phyloP scores from a whole-genome alignment of 2,329 filamentous ascomycete species.

The Didymella sp. region DNA sequence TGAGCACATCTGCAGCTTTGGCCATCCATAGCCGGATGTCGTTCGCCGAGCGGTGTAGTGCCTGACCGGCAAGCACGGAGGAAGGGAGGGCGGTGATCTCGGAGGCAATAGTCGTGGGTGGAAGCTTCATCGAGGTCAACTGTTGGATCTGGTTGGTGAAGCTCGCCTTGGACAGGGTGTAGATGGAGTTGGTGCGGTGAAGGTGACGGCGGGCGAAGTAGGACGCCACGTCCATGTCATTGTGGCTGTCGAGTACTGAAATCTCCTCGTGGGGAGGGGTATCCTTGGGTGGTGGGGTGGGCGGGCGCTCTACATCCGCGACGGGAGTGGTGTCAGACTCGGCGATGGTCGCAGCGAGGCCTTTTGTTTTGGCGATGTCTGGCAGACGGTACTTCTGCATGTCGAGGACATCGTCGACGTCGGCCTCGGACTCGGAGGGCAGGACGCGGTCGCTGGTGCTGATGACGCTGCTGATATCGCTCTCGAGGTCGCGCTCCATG shows the following conservation, averaged over 20 bases:
- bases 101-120: slow-evolving; percentile 82
- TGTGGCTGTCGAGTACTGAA: slow-evolving; percentile 44
- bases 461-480: slow-evolving; percentile 56
- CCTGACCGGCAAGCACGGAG: slow-evolving; percentile 80
- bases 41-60: slow-evolving; percentile 84
- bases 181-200: slow-evolving; percentile 78
- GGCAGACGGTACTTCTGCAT: slow-evolving; percentile 77
- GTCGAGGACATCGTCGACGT: slow-evolving; percentile 65
- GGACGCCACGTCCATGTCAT: slow-evolving; percentile 59
- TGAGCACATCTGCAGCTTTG: slow-evolving; percentile 88
- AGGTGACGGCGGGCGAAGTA: slow-evolving; percentile 72
- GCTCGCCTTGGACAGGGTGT: slow-evolving; percentile 88
- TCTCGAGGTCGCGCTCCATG: slow-evolving; percentile 53
- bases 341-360: slow-evolving; percentile 47
- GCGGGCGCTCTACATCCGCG: slow-evolving; percentile 21
- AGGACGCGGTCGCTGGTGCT: slow-evolving; percentile 63
- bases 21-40: slow-evolving; percentile 94
- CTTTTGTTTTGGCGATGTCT: slow-evolving; percentile 74
- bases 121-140: slow-evolving; percentile 86
- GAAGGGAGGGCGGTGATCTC: slow-evolving; percentile 86
- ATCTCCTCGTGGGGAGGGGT: slow-evolving; percentile 50
- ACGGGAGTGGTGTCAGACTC: slow-evolving; percentile 25
- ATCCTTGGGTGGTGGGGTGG: slow-evolving; percentile 61
- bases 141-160: slow-evolving; percentile 94
- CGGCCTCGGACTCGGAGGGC: slow-evolving; percentile 59